phyloP scores from a whole-genome alignment of 345 rosid species.

The Euphorbia pulcherrima region DNA sequence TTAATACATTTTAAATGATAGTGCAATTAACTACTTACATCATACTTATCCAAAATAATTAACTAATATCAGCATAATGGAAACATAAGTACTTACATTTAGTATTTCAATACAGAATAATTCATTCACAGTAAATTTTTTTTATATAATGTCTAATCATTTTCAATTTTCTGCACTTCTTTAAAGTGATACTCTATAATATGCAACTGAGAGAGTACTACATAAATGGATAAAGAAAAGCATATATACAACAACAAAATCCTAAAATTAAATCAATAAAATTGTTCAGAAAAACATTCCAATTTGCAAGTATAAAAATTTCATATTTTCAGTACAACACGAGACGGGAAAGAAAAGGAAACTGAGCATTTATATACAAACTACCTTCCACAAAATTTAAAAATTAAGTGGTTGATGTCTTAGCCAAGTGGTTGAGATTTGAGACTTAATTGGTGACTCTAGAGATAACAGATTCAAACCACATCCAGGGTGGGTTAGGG shows the following conservation, averaged over 20 bases:
- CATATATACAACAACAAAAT: background rate
- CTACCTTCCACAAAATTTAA: too few relatives aligned
- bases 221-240: background rate
- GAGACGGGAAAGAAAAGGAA: background rate
- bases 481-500: too few relatives aligned
- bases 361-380: background rate
- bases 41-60: background rate
- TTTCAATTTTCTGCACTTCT: background rate
- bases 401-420: too few relatives aligned
- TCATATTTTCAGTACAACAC: background rate
- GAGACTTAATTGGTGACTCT: too few relatives aligned
- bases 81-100: background rate
- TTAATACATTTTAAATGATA: too few relatives aligned
- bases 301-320: too few relatives aligned
- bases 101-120: background rate
- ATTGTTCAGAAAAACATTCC: background rate
- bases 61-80: background rate
- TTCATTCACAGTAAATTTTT: background rate
- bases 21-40: background rate
- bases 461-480: too few relatives aligned
- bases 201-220: background rate
- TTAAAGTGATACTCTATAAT: background rate
- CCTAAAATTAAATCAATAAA: background rate
- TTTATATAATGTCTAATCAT: background rate
- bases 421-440: too few relatives aligned